These are phyloP conservation scores for Mycena floridula DNA, from an alignment of 768 basidiomycete species.

Conservation along the genomic window DNA sequence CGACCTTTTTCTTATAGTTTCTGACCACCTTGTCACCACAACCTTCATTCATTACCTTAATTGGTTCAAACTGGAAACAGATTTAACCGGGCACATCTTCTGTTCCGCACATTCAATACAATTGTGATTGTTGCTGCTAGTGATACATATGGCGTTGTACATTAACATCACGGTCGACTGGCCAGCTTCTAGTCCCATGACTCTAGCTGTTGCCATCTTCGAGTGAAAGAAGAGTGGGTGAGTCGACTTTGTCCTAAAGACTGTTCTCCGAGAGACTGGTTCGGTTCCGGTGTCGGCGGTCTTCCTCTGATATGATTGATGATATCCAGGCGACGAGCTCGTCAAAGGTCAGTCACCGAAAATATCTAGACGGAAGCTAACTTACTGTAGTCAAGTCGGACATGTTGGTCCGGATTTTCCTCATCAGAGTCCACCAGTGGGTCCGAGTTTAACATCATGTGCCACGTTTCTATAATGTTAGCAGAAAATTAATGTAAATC, in stretches of 20 bases:
- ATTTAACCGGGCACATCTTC: too few relatives aligned
- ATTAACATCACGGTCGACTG: too few relatives aligned
- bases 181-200: slow-evolving; percentile 28
- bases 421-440: slow-evolving; percentile 71
- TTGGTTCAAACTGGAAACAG: too few relatives aligned
- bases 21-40: too few relatives aligned
- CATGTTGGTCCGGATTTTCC: slow-evolving; percentile 58
- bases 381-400: slow-evolving; percentile 63
- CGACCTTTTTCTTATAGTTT: too few relatives aligned
- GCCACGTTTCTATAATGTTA: slow-evolving; percentile 61
- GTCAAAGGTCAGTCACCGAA: slow-evolving; percentile 2
- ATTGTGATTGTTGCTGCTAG: too few relatives aligned
- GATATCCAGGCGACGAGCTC: slow-evolving; percentile 48
- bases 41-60: too few relatives aligned
- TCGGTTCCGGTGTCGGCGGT: slow-evolving; percentile 39
- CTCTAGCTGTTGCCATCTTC: slow-evolving; percentile 31
- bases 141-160: too few relatives aligned
- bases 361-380: slow-evolving; percentile 4
- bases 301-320: slow-evolving; percentile 46
- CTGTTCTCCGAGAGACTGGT: slow-evolving; percentile 1
- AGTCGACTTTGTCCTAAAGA: slow-evolving; percentile 4
- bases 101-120: too few relatives aligned
- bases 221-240: slow-evolving; percentile 19
- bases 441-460: slow-evolving; percentile 53
- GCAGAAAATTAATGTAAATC: slow-evolving; percentile 5